phyloP scores from a whole-genome alignment of 805 yeast genomes.

The Yarrowia osloensis region DNA sequence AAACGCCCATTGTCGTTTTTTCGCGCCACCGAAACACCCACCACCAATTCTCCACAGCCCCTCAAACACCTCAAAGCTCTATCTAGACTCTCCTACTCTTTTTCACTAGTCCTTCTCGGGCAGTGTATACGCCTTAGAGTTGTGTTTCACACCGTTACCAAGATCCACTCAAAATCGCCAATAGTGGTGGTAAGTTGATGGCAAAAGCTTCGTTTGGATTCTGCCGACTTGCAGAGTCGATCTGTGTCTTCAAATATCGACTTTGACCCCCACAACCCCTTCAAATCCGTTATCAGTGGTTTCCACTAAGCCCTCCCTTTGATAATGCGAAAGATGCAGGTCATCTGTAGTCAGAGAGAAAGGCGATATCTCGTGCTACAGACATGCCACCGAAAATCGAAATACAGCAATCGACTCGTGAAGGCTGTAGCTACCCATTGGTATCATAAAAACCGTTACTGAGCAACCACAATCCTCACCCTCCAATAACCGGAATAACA shows the following conservation, averaged over 20 bases:
- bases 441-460: no score
- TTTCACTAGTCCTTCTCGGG: background rate
- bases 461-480: no score
- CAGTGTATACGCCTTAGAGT: background rate
- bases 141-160: background rate
- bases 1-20: no score
- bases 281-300: background rate
- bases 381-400: background rate
- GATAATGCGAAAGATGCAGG: constrained; percentile 19
- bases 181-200: background rate
- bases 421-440: background rate
- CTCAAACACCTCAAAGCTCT: background rate
- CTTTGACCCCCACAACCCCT: background rate
- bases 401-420: background rate
- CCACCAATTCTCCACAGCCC: background rate
- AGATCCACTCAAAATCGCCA: no score
- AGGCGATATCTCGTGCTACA: background rate
- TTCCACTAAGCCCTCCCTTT: background rate
- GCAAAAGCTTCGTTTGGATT: no score
- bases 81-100: background rate
- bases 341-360: background rate
- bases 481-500: background rate
- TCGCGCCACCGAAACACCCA: no score
- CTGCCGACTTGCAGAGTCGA: no score
- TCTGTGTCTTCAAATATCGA: background rate